Evolutionary conservation across 495 filamentous ascomycete species (phyloP).

Genomic region (Penicillium manginii): DNA sequence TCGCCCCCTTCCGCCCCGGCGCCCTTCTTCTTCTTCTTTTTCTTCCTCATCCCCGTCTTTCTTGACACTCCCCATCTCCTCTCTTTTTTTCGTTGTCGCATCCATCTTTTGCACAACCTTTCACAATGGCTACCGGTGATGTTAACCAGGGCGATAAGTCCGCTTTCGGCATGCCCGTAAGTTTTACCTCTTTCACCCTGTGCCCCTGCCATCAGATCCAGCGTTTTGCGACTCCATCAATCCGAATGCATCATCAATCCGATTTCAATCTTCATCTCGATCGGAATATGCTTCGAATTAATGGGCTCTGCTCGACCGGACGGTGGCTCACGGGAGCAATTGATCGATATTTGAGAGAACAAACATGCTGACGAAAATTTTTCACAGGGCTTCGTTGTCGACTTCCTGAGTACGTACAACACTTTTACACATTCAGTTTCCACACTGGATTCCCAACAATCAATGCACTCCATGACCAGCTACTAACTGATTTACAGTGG

Average conservation of each 20-base stretch:
- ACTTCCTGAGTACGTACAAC: slow-evolving; percentile 92
- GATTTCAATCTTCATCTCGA: background rate
- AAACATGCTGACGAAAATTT: slow-evolving; percentile 40
- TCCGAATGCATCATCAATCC: background rate
- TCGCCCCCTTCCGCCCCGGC: slow-evolving; percentile 42
- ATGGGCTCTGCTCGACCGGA: background rate
- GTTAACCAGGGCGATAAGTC: slow-evolving; percentile 67
- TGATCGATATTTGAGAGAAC: background rate
- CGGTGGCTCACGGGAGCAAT: background rate
- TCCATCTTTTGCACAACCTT: slow-evolving; percentile 45
- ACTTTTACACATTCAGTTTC: slow-evolving; percentile 6
- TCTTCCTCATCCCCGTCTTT: slow-evolving; percentile 41
- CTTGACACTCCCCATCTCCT: slow-evolving; percentile 49
- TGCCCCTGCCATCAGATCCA: background rate
- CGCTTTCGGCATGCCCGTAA: slow-evolving; percentile 84
- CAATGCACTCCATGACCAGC: background rate
- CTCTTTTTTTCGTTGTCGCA: slow-evolving; percentile 44
- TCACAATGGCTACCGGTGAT: slow-evolving; percentile 55
- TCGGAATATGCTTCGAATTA: background rate
- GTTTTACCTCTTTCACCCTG: slow-evolving; percentile 23
- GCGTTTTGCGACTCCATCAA: background rate
- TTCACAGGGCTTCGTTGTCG: slow-evolving; percentile 70
- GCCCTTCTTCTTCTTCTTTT: slow-evolving; percentile 35
- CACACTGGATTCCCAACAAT: slow-evolving; percentile 4
- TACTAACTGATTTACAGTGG: slow-evolving; percentile 68